phyloP scores from a whole-genome alignment of 2,329 filamentous ascomycete genomes.

The Fusarium circinatum region DNA sequence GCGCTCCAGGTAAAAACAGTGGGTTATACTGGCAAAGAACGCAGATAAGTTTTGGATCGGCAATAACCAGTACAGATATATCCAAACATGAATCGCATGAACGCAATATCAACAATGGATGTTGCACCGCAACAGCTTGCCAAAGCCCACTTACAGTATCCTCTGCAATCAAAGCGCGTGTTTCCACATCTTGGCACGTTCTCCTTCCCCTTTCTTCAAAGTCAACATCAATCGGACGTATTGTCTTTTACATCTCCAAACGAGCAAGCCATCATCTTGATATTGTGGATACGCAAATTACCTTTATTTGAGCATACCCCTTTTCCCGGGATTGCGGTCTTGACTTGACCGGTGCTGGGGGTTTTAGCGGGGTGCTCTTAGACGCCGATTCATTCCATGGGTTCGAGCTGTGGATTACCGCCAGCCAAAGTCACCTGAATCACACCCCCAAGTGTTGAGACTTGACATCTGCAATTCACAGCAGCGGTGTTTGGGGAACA shows the following conservation, averaged over 20 bases:
- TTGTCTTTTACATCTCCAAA: conserved; percentile 23
- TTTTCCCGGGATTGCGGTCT: conserved; percentile 36
- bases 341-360: conserved; percentile 31
- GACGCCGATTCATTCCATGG: conserved; percentile 13
- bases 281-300: conserved; percentile 44
- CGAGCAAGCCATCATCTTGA: conserved; percentile 38
- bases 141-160: conserved; percentile 19
- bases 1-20: neutral
- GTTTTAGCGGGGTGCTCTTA: conserved; percentile 27
- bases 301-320: conserved; percentile 38
- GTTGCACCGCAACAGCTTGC: conserved; percentile 16
- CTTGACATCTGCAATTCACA: conserved; percentile 2
- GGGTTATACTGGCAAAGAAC: neutral
- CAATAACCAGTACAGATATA: neutral
- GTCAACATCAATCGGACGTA: conserved; percentile 3
- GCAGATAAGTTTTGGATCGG: neutral
- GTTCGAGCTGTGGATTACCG: neutral
- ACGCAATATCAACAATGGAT: neutral
- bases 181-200: conserved; percentile 21
- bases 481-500: neutral
- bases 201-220: conserved; percentile 12
- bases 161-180: conserved; percentile 25
- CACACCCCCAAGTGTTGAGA: neutral
- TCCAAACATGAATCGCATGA: neutral
- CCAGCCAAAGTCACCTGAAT: conserved; percentile 11